These are phyloP conservation scores for Polychytrium aggregatum DNA, from an alignment of 192 early-diverging fungal genomes.

Conservation along the genomic window DNA sequence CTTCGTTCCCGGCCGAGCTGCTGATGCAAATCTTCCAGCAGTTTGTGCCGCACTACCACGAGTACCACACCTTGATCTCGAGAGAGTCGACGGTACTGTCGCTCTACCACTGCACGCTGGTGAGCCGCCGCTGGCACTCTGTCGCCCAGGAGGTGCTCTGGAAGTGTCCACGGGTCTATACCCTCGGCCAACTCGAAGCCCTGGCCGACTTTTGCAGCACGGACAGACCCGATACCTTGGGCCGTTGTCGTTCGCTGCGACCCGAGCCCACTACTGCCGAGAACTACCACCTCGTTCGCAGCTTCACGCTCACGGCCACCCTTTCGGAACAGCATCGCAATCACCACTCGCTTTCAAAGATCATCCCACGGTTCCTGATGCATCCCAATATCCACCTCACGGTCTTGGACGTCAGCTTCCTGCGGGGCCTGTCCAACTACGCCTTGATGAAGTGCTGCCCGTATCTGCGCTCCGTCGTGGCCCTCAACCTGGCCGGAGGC, in stretches of 20 bases:
- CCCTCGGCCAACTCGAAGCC: conserved; percentile 20
- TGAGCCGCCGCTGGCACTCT: conserved; percentile 32
- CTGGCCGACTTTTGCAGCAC: not conserved
- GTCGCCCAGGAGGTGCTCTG: conserved; percentile 35
- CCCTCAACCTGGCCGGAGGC: conserved; percentile 42
- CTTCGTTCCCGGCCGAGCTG: conserved; percentile 13
- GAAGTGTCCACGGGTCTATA: conserved; percentile 29
- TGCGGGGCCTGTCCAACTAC: conserved; percentile 46
- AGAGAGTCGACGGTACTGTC: conserved; percentile 10
- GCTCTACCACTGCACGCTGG: conserved; percentile 26
- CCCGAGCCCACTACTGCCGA: conserved; percentile 12
- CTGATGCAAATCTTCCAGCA: conserved; percentile 17
- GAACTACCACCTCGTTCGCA: conserved; percentile 8
- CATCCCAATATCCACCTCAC: conserved; percentile 19
- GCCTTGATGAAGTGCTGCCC: conserved; percentile 39
- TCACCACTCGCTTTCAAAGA: conserved; percentile 7
- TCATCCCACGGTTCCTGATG: conserved; percentile 8
- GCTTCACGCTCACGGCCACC: conserved; percentile 10
- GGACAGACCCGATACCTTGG: not conserved
- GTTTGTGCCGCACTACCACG: conserved; percentile 11
- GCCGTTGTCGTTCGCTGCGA: not conserved
- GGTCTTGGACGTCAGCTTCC: conserved; percentile 42
- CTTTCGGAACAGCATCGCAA: conserved; percentile 18
- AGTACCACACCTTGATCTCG: conserved; percentile 7
- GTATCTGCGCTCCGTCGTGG: conserved; percentile 21